Evolutionary conservation across 179 eudicot genomes (phyloP).

Genomic region (Beta macrorhiza): DNA sequence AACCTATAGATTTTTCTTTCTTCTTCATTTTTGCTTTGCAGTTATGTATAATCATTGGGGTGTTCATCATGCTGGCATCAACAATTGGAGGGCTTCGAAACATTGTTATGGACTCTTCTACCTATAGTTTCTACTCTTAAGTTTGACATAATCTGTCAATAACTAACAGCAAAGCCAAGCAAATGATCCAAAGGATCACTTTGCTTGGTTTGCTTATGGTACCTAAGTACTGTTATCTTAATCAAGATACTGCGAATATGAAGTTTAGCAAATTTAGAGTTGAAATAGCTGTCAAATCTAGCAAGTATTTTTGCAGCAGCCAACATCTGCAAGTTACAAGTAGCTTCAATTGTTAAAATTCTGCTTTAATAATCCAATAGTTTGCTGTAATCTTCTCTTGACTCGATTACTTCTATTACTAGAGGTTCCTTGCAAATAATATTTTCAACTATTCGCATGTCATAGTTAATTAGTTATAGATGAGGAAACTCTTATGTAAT

Average conservation of each 20-base stretch:
- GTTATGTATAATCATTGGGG: constrained; percentile 72
- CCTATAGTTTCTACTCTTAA: constrained; percentile 67
- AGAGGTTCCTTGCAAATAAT: no score
- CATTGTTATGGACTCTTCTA: constrained; percentile 69
- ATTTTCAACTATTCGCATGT: no score
- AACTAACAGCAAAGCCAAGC: neutral
- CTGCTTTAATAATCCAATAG: no score
- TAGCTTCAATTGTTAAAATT: neutral
- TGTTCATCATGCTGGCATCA: constrained; percentile 79
- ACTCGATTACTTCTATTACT: no score
- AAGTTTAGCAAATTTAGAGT: no score
- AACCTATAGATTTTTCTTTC: neutral
- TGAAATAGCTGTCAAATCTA: neutral
- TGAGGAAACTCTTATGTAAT: no score
- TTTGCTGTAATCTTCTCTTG: no score
- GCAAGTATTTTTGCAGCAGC: neutral
- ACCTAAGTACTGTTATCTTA: neutral
- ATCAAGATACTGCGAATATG: neutral
- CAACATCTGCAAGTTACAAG: neutral
- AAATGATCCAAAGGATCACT: neutral
- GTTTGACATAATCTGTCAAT: neutral
- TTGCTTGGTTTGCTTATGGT: neutral
- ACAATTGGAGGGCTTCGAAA: constrained; percentile 81
- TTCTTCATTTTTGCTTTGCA: constrained; percentile 22
- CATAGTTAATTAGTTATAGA: no score